Evolutionary conservation across 2,329 filamentous ascomycete genomes (phyloP).

Genomic region (Chaetomiaceae sp.): DNA sequence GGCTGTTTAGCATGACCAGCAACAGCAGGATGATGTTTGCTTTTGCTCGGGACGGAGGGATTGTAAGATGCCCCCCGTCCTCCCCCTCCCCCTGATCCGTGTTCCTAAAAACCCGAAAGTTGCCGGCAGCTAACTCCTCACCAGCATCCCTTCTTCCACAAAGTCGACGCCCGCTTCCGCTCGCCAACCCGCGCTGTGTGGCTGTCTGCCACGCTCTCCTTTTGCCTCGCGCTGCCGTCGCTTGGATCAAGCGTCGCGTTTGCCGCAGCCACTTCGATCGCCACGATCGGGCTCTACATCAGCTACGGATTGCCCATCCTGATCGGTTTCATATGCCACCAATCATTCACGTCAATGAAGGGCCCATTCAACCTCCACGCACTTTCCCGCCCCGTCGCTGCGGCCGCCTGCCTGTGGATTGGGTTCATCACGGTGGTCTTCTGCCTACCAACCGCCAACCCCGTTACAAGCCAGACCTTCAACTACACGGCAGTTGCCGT

Average conservation of each 20-base stretch:
- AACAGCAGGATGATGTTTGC: conserved; percentile 59
- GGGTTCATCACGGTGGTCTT: conserved; percentile 53
- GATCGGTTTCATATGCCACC: conserved; percentile 49
- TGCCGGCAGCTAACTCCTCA: neutral
- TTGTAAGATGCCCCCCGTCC: conserved; percentile 31
- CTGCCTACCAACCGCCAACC: conserved; percentile 53
- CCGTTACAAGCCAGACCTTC: conserved; percentile 51
- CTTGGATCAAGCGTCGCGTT: conserved; percentile 54
- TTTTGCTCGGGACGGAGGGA: conserved; percentile 52
- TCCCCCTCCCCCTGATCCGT: neutral
- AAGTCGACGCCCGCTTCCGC: conserved; percentile 46
- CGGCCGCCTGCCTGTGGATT: conserved; percentile 49
- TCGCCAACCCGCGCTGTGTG: conserved; percentile 51
- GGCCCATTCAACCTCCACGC: conserved; percentile 51
- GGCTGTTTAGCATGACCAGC: conserved; percentile 53
- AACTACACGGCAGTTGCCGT: conserved; percentile 59
- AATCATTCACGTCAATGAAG: conserved; percentile 45
- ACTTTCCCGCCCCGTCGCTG: conserved; percentile 44
- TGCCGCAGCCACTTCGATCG: conserved; percentile 54
- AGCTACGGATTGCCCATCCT: conserved; percentile 55
- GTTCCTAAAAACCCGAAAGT: no score
- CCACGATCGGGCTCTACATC: conserved; percentile 55
- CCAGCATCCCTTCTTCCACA: conserved; percentile 48
- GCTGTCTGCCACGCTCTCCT: conserved; percentile 50
- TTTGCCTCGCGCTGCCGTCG: conserved; percentile 52